Base-by-base conservation (phyloP, 345 rosid genomes). In the Pugionium cornutum region DNA sequence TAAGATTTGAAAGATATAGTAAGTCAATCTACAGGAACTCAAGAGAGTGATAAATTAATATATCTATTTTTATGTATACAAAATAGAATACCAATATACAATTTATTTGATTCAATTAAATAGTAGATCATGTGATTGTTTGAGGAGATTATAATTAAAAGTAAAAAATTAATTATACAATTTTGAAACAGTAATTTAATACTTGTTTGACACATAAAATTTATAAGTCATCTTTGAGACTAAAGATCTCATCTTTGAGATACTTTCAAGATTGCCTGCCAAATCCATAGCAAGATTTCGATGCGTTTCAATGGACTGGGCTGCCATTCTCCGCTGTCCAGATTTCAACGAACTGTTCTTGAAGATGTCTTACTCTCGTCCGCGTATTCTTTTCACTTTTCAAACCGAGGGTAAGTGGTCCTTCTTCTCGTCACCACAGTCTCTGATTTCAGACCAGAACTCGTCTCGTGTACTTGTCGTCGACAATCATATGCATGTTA, bases 281-380 rank as follows among this genome's bases (percentile, higher is more conserved):
- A 58, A 42, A 42, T 30, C n/a, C 4, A 11, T 58, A 7, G 63
- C 50, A 1, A 58, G n/a, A 37, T 42, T 25, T 30, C 49, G 48
- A 3, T 58, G 36, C 6, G 27, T 58, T 0, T 58, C 49, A 2
- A 58, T n/a, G 49, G 6, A 41, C n/a, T 58, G 63, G 63, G 36
- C 28, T 42, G 6, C 27, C 6, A n/a, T 42, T 42, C 50, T 58
- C 49, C 50, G 6, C 28, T n/a, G 9, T n/a, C 63, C 7, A n/a
- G 49, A 42, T n/a, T 58, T 58, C 50, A 58, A 37, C 29, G 29
- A 58, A 2, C 9, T 18, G 47, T 58, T 42, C 28, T 10, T 58
- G 49, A 29, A 5, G 3, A 11, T 4, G 9, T 58, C 63, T 1
- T 58, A 4, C 2, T 4, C 37, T 11, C 63, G 50, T 58, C 50